These are phyloP conservation scores for Diplodia corticola DNA, from an alignment of 2,329 filamentous ascomycete genomes.

Conservation along the genomic window DNA sequence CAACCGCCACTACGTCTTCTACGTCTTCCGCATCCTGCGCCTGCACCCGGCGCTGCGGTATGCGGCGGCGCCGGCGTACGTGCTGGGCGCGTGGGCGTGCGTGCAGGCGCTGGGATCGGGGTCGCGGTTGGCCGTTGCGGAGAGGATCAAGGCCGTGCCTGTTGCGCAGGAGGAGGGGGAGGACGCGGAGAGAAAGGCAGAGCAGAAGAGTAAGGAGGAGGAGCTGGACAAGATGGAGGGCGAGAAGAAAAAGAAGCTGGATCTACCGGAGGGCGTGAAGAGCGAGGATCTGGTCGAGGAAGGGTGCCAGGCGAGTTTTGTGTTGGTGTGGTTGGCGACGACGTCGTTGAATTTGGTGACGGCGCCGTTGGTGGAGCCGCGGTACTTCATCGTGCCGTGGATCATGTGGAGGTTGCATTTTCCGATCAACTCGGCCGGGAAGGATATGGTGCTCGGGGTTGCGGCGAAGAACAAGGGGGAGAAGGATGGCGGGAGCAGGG, in stretches of 20 bases:
- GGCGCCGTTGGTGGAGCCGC: slow-evolving; percentile 88
- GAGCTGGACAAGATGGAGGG: neutral
- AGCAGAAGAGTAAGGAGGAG: neutral
- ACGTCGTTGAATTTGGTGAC: slow-evolving; percentile 79
- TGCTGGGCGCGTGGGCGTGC: slow-evolving; percentile 66
- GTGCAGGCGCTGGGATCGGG: slow-evolving; percentile 60
- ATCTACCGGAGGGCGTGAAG: neutral
- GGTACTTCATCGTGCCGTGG: slow-evolving; percentile 96
- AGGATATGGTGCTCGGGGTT: neutral
- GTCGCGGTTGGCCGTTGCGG: neutral
- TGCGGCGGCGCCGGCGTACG: slow-evolving; percentile 68
- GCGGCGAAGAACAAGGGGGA: neutral
- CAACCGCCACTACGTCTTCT: slow-evolving; percentile 97
- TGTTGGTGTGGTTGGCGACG: slow-evolving; percentile 65
- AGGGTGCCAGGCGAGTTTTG: slow-evolving; percentile 45
- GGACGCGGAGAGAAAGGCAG: neutral
- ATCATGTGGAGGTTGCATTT: slow-evolving; percentile 85
- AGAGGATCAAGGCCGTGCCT: slow-evolving; percentile 2
- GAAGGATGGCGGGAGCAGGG: neutral
- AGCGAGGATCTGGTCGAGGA: slow-evolving; percentile 17
- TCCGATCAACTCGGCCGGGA: slow-evolving; percentile 47
- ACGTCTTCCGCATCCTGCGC: slow-evolving; percentile 83
- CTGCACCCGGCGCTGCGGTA: slow-evolving; percentile 65
- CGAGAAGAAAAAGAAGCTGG: neutral
- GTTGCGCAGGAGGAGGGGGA: neutral